A percentile compares a stretch with the other conserved stretches of the same genome.
phyloP scores from a whole-genome alignment of 2,329 filamentous ascomycete species.

The Phyllosticta citrichinensis region DNA sequence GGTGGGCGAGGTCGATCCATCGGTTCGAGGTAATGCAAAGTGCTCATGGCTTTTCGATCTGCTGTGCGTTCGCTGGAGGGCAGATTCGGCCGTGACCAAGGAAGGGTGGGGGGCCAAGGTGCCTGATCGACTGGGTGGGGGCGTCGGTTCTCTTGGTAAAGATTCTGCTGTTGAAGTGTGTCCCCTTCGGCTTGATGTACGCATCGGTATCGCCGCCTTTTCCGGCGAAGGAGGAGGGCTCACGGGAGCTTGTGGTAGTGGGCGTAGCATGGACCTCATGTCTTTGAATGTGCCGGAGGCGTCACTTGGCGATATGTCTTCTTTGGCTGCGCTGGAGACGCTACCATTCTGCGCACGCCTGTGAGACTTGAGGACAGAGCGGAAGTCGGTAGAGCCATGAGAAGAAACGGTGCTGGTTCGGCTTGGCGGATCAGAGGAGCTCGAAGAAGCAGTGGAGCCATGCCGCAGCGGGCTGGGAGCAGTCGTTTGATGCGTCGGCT shows the following conservation, averaged over 20 bases:
- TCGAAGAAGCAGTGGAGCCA: conserved; percentile 60
- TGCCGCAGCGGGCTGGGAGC: conserved; percentile 45
- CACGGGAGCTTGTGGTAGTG: conserved; percentile 20
- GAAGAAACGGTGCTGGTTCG: conserved; percentile 63
- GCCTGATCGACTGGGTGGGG: neutral
- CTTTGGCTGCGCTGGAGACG: conserved; percentile 32
- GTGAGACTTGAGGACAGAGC: conserved; percentile 41
- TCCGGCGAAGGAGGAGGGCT: conserved; percentile 20
- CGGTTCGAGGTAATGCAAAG: conserved; percentile 30
- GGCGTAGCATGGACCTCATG: conserved; percentile 49
- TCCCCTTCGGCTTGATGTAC: conserved; percentile 51
- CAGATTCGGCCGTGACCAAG: neutral
- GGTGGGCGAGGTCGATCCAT: conserved; percentile 35
- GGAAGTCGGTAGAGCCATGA: conserved; percentile 53
- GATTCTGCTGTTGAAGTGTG: conserved; percentile 27
- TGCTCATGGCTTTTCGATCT: conserved; percentile 16
- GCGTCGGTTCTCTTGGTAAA: neutral
- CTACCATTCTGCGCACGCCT: conserved; percentile 70
- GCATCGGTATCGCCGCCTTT: conserved; percentile 13
- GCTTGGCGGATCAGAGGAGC: conserved; percentile 50
- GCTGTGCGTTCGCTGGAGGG: neutral
- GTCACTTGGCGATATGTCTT: conserved; percentile 34
- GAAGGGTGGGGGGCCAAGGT: neutral
- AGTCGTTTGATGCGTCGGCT: conserved; percentile 28
- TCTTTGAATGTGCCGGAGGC: conserved; percentile 60